phyloP scores from a whole-genome alignment of 2,329 filamentous ascomycete genomes.

The Microsporum ferrugineum region DNA sequence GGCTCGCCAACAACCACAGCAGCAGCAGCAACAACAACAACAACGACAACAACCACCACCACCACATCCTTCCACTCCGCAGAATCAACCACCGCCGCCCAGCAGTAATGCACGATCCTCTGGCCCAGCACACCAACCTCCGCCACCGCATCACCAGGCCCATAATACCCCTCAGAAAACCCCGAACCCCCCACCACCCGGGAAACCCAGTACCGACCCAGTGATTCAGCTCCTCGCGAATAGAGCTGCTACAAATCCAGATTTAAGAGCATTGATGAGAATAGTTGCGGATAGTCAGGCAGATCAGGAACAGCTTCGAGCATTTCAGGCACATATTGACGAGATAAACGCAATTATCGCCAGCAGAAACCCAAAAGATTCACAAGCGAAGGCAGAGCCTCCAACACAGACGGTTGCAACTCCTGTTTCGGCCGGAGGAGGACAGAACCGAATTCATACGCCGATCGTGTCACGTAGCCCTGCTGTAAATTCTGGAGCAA shows the following conservation, averaged over 20 bases:
- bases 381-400: slow-evolving; percentile 16
- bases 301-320: slow-evolving; percentile 37
- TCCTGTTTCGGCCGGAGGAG: slow-evolving; percentile 5
- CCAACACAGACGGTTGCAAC: background rate
- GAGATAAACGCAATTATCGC: slow-evolving; percentile 41
- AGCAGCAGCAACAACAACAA: background rate
- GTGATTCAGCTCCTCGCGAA: slow-evolving; percentile 45
- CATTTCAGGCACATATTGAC: slow-evolving; percentile 42
- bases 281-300: slow-evolving; percentile 41
- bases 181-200: slow-evolving; percentile 20
- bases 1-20: slow-evolving; percentile 5
- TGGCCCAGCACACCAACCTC: background rate
- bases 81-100: background rate
- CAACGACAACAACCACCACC: background rate
- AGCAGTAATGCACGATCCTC: background rate
- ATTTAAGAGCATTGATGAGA: slow-evolving; percentile 41
- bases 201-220: slow-evolving; percentile 38
- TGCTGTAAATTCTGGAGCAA: slow-evolving; percentile 6
- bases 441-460: slow-evolving; percentile 6
- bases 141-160: background rate
- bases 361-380: slow-evolving; percentile 32
- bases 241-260: slow-evolving; percentile 37
- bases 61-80: background rate
- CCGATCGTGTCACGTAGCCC: slow-evolving; percentile 4
- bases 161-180: slow-evolving; percentile 13